Evolutionary conservation across 768 basidiomycete species (phyloP), one percentile per base, ranked within the genome.

Genomic region (Butyriboletus loyo): DNA sequence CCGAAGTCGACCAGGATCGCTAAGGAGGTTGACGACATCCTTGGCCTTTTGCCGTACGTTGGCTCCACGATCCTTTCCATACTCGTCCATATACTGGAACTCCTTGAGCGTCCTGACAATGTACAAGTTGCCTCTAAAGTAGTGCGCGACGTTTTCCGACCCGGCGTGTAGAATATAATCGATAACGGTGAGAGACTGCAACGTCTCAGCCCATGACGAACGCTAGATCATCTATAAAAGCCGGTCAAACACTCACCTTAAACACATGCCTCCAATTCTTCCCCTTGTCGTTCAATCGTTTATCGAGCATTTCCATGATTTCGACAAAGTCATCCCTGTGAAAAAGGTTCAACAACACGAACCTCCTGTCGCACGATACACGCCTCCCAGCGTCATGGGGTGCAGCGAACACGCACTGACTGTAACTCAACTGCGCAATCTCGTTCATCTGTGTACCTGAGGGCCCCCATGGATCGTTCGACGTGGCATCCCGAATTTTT

Each of bases 221-320:
- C 32, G 19, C 5, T 1, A 25, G 21, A 49, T 45, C 39, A 8
- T 15, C 15, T 6, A 35, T 11, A 28, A 30, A 25, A 46, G 28
- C 7, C 10, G 41, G 22, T n/a, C 38, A 32, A 14, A 39, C 22
- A 59, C 78, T 53, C 51, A 86, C 92, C 80, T 98, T 98, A 83
- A 97, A 98, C 52, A 98, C 96, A 77, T 99, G 97, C 47, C 96
- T 82, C 97, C 97, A 99, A 64, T 98, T 98, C 83, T 98, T 98
- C 34, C 97, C 97, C 78, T 97, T 98, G 76, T 99, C 97, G 62
- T 94, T 94, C 56, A 99, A 75, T 46, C 97, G 85, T 73, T 99
- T 98, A 73, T 98, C 97, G 45, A 99, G 80, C 92, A 98, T 97
- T 77, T 99, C 97, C 93, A 99, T 98, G 65, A 99, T 92, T 74